Conservation (phyloP, 23 red algal genomes). For the Agarophyton chilense region DNA sequence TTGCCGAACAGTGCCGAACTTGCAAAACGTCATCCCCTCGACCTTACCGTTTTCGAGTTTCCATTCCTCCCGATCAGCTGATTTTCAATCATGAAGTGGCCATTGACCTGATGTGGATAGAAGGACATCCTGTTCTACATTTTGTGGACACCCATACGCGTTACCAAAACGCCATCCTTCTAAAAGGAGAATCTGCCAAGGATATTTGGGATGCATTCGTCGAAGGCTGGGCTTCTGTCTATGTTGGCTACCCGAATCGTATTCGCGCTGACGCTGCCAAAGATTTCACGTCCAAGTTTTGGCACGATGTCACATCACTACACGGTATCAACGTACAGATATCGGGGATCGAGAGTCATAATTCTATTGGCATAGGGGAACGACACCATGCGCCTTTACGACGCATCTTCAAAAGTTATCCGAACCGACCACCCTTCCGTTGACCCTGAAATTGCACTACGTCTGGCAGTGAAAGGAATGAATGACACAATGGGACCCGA, state of each 20-base stretch:
- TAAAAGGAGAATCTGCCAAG: neutral
- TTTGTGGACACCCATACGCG: constrained; percentile 6
- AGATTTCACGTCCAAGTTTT: neutral
- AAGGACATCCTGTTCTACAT: constrained; percentile 1
- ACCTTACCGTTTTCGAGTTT: constrained; percentile 7
- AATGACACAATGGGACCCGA: constrained; percentile 11
- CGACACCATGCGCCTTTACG: constrained; percentile 6
- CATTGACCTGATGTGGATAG: constrained; percentile 13
- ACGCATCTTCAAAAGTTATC: neutral
- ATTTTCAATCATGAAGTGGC: constrained; percentile 36
- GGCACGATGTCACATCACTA: neutral
- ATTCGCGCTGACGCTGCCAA: neutral
- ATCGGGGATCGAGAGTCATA: constrained; percentile 24
- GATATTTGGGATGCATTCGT: constrained; percentile 23
- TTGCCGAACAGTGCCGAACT: neutral
- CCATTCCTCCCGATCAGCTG: neutral
- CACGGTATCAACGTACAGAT: neutral
- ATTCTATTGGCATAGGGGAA: constrained; percentile 25
- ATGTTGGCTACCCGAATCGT: constrained; percentile 3
- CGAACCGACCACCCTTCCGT: neutral
- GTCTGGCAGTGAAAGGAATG: neutral
- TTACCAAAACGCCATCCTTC: neutral
- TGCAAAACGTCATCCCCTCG: neutral
- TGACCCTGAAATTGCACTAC: neutral
- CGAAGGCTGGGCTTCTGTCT: constrained; percentile 9